phyloP scores from a whole-genome alignment of 495 filamentous ascomycete species.

The Poronia punctata region DNA sequence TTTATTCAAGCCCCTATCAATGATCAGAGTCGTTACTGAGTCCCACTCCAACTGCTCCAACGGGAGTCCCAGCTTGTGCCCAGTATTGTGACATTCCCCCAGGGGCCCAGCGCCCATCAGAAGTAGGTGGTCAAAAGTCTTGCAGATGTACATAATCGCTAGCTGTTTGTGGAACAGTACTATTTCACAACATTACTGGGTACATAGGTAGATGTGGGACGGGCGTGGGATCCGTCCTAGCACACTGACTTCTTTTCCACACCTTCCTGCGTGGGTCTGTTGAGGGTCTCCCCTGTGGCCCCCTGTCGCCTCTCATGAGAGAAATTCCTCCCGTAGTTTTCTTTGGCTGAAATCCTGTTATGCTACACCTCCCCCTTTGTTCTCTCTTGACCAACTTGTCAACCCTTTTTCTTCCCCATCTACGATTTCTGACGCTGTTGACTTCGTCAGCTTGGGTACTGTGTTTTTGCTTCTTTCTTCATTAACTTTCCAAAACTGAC shows the following conservation, averaged over 20 bases:
- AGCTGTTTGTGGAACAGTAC: not conserved
- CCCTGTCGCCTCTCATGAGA: conserved; percentile 8
- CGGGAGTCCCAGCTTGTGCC: conserved; percentile 4
- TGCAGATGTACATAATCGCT: not conserved
- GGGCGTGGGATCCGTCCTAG: too few species aligned
- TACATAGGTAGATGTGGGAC: too few species aligned
- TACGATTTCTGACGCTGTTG: conserved; percentile 6
- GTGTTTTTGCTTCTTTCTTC: conserved; percentile 10
- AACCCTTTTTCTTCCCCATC: conserved; percentile 8
- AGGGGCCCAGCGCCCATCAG: too few species aligned
- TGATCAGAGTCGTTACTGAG: conserved; percentile 4
- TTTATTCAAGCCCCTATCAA: conserved; percentile 13
- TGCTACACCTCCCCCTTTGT: conserved; percentile 8
- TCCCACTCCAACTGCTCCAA: conserved; percentile 8
- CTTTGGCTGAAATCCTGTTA: conserved; percentile 11
- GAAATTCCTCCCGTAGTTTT: conserved; percentile 5
- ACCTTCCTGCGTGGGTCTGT: too few species aligned
- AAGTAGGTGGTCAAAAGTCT: not conserved
- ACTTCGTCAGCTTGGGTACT: conserved; percentile 2
- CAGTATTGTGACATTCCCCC: conserved; percentile 1
- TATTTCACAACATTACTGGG: too few species aligned
- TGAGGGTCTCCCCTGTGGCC: conserved; percentile 5
- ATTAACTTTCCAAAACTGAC: not conserved
- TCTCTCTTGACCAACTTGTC: conserved; percentile 3
- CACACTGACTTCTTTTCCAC: too few species aligned